Base-by-base conservation (phyloP, 306 rosid genomes). In the Pterocarpus santalinus region DNA sequence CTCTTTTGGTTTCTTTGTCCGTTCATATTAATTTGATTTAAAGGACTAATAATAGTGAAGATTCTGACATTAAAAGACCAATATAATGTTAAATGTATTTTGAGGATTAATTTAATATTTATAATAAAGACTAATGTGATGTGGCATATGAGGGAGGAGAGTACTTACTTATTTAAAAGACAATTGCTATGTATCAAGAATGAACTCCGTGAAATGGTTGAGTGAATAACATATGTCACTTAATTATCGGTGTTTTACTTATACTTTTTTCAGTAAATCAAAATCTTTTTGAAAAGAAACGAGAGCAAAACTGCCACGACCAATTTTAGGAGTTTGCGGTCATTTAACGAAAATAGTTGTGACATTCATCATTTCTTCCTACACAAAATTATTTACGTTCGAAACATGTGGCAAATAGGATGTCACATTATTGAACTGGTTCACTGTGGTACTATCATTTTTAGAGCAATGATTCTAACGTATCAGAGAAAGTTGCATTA, bases 381-480 rank as follows among this genome's bases (percentile, higher is more conserved):
- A 12, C 15, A 10, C 14, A 11, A 2, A 47, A 2, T 55, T 6
- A 14, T n/a, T 1, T 55, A 55, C 32, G 61, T 55, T n/a, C 9
- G 9, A 17, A 28, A 61, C 15, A 61, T 30, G 39, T 61, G 66
- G 66, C 38, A 61, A 61, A 61, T 61, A 61, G 32, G n/a, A 11
- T 32, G 66, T 61, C 39, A 32, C 66, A 61, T 30, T 10, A 61
- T 61, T 61, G 66, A 10, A 61, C 66, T 30, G 13, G 66, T 60
- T 30, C 66, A 61, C 39, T 61, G 66, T 32, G 13, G 39, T 9
- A 32, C 39, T 61, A 61, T 11, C 66, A 61, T 8, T 11, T 61
- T 61, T 30, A 30, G n/a, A 61, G 66, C 66, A 61, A 30, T 61
- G 66, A 30, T 61, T 61, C 66, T 61, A 30, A 30, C 66, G 39